Evolutionary conservation across 371 early-diverging fungal genomes (phyloP).

Genomic region (Circinella minor): DNA sequence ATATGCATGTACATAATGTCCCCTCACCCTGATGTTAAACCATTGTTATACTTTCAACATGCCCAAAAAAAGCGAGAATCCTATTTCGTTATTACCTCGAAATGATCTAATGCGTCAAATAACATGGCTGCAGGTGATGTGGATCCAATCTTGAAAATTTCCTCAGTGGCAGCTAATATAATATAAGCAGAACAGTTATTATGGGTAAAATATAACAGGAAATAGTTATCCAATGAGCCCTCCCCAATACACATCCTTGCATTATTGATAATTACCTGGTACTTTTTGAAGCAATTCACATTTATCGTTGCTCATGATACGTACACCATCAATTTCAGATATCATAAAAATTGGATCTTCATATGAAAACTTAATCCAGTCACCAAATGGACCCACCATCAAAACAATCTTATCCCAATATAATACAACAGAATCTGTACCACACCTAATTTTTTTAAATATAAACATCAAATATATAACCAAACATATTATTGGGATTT

Average conservation of each 20-base stretch:
- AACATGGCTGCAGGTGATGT: constrained; percentile 93
- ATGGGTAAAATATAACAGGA: too few species aligned
- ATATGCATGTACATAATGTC: neutral
- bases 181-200: too few species aligned
- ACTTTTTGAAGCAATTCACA: constrained; percentile 91
- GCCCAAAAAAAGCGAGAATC: too few species aligned
- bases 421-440: constrained; percentile 91
- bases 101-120: constrained; percentile 91
- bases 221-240: too few species aligned
- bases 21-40: too few species aligned
- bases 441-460: constrained; percentile 70
- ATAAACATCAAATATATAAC: too few species aligned
- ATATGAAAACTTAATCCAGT: constrained; percentile 82
- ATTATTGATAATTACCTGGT: constrained; percentile 58
- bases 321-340: constrained; percentile 92
- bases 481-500: too few species aligned
- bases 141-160: constrained; percentile 93
- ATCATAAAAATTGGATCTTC: constrained; percentile 82
- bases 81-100: constrained; percentile 60
- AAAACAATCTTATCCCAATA: constrained; percentile 84
- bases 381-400: constrained; percentile 94
- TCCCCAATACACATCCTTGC: too few species aligned
- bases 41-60: too few species aligned
- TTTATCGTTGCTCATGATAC: constrained; percentile 81
- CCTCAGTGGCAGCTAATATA: constrained; percentile 70